These are phyloP conservation scores for Penicillium palitans DNA, from an alignment of 2,329 filamentous ascomycete species.

Conservation along the genomic window DNA sequence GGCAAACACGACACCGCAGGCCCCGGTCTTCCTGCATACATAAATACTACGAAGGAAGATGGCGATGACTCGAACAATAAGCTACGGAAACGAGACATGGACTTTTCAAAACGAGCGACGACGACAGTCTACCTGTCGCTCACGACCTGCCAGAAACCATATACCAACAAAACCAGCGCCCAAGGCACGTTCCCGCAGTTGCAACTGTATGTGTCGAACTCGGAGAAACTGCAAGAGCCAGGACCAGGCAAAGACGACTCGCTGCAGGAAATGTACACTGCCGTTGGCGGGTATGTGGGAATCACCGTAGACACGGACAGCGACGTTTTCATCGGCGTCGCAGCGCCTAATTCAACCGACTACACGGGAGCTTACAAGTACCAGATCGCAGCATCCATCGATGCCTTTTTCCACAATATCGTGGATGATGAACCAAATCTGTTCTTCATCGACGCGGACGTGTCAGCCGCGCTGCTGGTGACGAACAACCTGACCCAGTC, in stretches of 20 bases:
- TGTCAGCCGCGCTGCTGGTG: conserved; percentile 72
- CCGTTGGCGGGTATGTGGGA: conserved; percentile 70
- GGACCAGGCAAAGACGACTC: conserved; percentile 58
- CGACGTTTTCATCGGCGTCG: conserved; percentile 74
- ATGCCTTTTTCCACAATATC: conserved; percentile 70
- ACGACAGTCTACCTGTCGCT: conserved; percentile 75
- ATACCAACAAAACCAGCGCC: conserved; percentile 50
- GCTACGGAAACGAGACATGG: conserved; percentile 18
- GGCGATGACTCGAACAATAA: conserved; percentile 10
- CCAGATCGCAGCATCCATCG: conserved; percentile 78
- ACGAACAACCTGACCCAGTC: conserved; percentile 66
- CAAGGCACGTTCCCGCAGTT: conserved; percentile 65
- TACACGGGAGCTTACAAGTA: conserved; percentile 73
- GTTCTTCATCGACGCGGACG: conserved; percentile 82
- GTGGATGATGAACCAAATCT: conserved; percentile 58
- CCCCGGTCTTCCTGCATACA: conserved; percentile 34
- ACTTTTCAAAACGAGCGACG: conserved; percentile 37
- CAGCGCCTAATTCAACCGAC: conserved; percentile 65
- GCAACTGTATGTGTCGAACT: conserved; percentile 72
- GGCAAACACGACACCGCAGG: conserved; percentile 42
- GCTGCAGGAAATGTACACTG: conserved; percentile 47
- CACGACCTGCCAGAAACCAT: conserved; percentile 81
- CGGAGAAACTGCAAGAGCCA: conserved; percentile 62
- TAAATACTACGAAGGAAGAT: conserved; percentile 28
- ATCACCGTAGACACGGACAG: conserved; percentile 61